phyloP scores from a whole-genome alignment of 2,329 filamentous ascomycete genomes.

The Xylogone sp. region DNA sequence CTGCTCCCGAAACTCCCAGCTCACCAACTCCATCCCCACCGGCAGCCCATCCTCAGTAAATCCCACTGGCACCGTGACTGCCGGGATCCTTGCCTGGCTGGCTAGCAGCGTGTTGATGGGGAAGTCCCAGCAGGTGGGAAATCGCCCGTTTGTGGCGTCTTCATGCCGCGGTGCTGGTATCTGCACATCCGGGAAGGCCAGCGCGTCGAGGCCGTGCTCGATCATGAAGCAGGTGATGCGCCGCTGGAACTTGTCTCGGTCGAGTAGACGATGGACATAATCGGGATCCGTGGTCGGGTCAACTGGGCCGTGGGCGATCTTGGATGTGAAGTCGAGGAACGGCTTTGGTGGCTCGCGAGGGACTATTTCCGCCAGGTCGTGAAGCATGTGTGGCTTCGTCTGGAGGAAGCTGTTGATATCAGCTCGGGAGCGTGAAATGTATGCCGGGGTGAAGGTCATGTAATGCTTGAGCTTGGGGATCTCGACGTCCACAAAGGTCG shows the following conservation, averaged over 20 bases:
- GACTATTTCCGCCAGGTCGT: too few species aligned
- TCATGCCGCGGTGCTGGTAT: slow-evolving; percentile 29
- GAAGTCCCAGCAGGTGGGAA: slow-evolving; percentile 20
- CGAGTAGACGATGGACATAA: slow-evolving; percentile 22
- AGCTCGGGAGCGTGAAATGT: slow-evolving; percentile 20
- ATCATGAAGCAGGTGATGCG: slow-evolving; percentile 26
- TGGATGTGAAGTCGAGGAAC: slow-evolving; percentile 19
- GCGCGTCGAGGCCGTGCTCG: slow-evolving; percentile 27
- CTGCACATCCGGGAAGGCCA: slow-evolving; percentile 30
- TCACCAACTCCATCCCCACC: slow-evolving; percentile 26
- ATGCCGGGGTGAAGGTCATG: slow-evolving; percentile 20
- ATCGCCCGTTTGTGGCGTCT: slow-evolving; percentile 25
- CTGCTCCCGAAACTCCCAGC: slow-evolving; percentile 21
- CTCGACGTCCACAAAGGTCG: slow-evolving; percentile 22
- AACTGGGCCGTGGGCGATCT: slow-evolving; percentile 13
- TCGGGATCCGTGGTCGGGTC: slow-evolving; percentile 24
- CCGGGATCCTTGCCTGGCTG: slow-evolving; percentile 28
- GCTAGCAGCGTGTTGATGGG: slow-evolving; percentile 33
- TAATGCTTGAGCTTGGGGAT: slow-evolving; percentile 23
- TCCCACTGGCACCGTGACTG: slow-evolving; percentile 30
- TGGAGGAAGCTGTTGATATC: slow-evolving; percentile 29
- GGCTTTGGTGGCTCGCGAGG: slow-evolving; percentile 10
- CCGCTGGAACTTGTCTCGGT: slow-evolving; percentile 25
- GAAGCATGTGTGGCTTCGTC: slow-evolving; percentile 33
- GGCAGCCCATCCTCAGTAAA: slow-evolving; percentile 27